Evolutionary conservation across 2,329 filamentous ascomycete genomes (phyloP), one percentile per base, ranked within the genome.

Genomic region (Trichophyton rubrum): DNA sequence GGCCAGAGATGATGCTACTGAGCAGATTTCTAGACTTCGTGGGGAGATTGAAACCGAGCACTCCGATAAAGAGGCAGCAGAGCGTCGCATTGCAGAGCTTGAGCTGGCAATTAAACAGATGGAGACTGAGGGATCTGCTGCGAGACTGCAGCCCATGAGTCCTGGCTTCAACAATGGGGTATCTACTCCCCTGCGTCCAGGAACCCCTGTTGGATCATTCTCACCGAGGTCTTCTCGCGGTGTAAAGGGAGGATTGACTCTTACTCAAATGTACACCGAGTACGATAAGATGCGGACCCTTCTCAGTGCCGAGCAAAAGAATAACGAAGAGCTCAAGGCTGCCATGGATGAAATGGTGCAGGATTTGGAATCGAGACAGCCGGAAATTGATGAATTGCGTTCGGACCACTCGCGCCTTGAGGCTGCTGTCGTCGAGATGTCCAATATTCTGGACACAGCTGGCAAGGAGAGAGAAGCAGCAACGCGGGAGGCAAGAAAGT

Each of bases 331-430:
- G 69, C 82, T 96, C 9, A 82, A 83, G 17, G 82, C 85, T 41
- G 85, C 92, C 51, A 78, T 97, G 51, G 89, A 96, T 65, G 88
- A 93, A 62, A 89, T 96, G 77, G 83, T 96, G 62, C 82, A 85
- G 41, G 87, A 91, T 61, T 76, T 97, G 41, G 91, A 99, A 71
- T 86, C 86, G 24, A 91, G 89, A 71, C 85, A 87, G 27, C 93
- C 93, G 0, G 90, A 96, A 68, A 83, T 96, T 33, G 86, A 95
- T 63, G 91, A 97, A 66, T 78, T 95, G 17, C 85, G 88, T 56
- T 81, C 84, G 13, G 91, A 97, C 67, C 86, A 91, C 64, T 85
- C 89, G 59, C 85, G 88, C 35, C 80, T 97, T 1, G 85, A 91
- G 61, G 81, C 82, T 61, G 90, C 96, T 66, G 85, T 95, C 41